Percentiles rank a stretch among this genome's conserved stretches.
phyloP scores from a whole-genome alignment of 495 filamentous ascomycete species.

The Hypomontagnella submonticulosa region DNA sequence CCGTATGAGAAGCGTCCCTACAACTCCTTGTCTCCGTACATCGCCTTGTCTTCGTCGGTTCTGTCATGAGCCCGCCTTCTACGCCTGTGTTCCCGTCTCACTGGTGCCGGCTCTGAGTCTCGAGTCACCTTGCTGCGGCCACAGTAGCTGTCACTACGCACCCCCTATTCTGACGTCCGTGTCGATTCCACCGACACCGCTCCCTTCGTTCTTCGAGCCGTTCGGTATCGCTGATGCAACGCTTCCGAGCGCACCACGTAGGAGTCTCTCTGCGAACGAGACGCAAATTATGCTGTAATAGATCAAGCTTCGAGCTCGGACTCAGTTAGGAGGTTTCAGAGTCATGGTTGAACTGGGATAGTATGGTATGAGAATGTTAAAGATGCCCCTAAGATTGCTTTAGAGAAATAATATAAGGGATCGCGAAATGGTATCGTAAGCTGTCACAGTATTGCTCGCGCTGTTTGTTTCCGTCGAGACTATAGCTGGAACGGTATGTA shows the following conservation, averaged over 20 bases:
- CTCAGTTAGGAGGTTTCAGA: neutral
- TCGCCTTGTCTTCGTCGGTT: constrained; percentile 7
- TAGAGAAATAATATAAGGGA: neutral
- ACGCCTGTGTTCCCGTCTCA: constrained; percentile 36
- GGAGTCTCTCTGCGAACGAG: constrained; percentile 31
- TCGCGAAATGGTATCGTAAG: constrained; percentile 27
- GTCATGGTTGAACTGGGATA: constrained; percentile 2
- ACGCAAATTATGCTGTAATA: constrained; percentile 11
- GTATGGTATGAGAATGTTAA: constrained; percentile 2
- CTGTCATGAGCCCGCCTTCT: constrained; percentile 24
- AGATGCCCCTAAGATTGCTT: constrained; percentile 21
- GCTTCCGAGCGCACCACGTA: constrained; percentile 18
- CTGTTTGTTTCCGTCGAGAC: constrained; percentile 15
- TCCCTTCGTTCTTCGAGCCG: constrained; percentile 14
- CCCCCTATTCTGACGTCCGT: constrained; percentile 25
- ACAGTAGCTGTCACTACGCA: constrained; percentile 20
- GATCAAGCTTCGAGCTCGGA: neutral
- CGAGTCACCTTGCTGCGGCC: constrained; percentile 26
- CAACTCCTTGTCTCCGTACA: constrained; percentile 14
- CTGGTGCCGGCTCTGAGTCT: constrained; percentile 33
- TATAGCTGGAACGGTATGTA: constrained; percentile 21
- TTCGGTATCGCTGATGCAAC: constrained; percentile 20
- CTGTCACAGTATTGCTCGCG: constrained; percentile 23
- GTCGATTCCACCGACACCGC: constrained; percentile 10
- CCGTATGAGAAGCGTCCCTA: constrained; percentile 17